Base-by-base conservation (phyloP, 1,139 yeast species). In the Hemisphaericaspora lyxosophila region DNA sequence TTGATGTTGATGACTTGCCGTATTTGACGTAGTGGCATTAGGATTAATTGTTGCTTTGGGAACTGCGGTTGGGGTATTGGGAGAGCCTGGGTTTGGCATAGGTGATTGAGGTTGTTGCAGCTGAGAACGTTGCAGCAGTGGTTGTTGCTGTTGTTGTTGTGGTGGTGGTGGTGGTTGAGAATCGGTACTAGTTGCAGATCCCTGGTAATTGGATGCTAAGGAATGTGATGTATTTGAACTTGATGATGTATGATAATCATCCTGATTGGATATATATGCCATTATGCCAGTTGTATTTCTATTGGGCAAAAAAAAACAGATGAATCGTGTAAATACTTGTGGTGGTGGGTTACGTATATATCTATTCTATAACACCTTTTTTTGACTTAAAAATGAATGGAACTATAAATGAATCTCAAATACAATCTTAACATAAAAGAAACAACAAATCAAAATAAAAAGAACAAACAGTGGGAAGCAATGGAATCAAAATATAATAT, bases 1-100 rank as follows among this genome's bases (percentile, higher is more conserved):
- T 36, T 66, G 70, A 47, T 70, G 75, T 41, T 70, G 75, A 35
- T 64, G 67, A 33, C 72, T 64, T 16, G 73, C 75, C 11, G 67
- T 64, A 40, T 57, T 63, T 8, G 73, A 58, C n/a, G 50, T 48
- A 7, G 52, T 42, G n/a, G 55, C 49, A 35, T 39, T 37, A 13
- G 47, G 46, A 23, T 47, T 40, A 26, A 46, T 41, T 19, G 44
- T 22, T 12, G 39, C 28, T 23, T 36, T 40, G 16, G 35, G 15
- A 17, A 31, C n/a, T 12, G 31, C 16, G 11, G 39, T 29, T 2
- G 38, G 17, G 9, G 25, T 18, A 6, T 33, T 16, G 5, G 25
- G 13, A 6, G 33, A 16, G 9, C 20, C 34, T 7, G 26, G 33
- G n/a, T 20, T 20, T n/a, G 14, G 15, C 25, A 35, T 35, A 14